A percentile compares a stretch with the other conserved stretches of the same genome.
Conservation (phyloP, 1,284 basidiomycete species). For the Ceratobasidium sp. region DNA sequence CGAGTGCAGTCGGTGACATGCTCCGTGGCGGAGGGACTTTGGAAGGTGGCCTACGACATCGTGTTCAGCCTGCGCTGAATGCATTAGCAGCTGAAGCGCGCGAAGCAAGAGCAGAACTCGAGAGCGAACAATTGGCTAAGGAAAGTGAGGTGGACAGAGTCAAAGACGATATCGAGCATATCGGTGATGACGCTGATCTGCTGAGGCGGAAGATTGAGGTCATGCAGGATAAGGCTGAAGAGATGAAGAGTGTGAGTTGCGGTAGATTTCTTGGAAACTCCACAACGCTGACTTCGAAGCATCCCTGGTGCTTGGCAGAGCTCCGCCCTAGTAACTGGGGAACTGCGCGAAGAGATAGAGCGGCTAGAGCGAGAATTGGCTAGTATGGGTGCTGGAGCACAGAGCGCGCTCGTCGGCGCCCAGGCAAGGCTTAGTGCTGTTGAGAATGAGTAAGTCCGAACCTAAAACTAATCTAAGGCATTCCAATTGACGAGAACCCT, state of each 20-base stretch:
- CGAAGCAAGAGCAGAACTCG: constrained; percentile 7
- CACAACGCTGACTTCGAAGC: not conserved
- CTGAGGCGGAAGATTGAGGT: constrained; percentile 29
- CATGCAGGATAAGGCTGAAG: constrained; percentile 28
- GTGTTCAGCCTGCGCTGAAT: constrained; percentile 25
- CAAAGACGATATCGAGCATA: constrained; percentile 26
- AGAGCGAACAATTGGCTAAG: constrained; percentile 17
- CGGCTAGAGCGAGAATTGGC: constrained; percentile 24
- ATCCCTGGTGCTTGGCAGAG: not conserved
- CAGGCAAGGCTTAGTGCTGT: constrained; percentile 28
- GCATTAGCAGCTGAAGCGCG: constrained; percentile 20
- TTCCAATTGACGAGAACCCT: not conserved
- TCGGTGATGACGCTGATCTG: constrained; percentile 29
- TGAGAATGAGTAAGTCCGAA: constrained; percentile 12
- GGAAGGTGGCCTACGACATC: constrained; percentile 15
- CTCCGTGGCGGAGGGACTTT: constrained; percentile 32
- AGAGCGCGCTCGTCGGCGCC: constrained; percentile 22
- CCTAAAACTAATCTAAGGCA: not conserved
- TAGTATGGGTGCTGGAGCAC: constrained; percentile 25
- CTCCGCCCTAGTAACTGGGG: constrained; percentile 15
- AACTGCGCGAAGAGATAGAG: constrained; percentile 31
- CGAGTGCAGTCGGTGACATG: constrained; percentile 27
- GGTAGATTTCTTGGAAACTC: not conserved
- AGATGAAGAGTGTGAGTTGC: constrained; percentile 14
- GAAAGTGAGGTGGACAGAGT: constrained; percentile 27